Base-by-base conservation (phyloP, 2,329 filamentous ascomycete genomes). In the Colletotrichum melonis region DNA sequence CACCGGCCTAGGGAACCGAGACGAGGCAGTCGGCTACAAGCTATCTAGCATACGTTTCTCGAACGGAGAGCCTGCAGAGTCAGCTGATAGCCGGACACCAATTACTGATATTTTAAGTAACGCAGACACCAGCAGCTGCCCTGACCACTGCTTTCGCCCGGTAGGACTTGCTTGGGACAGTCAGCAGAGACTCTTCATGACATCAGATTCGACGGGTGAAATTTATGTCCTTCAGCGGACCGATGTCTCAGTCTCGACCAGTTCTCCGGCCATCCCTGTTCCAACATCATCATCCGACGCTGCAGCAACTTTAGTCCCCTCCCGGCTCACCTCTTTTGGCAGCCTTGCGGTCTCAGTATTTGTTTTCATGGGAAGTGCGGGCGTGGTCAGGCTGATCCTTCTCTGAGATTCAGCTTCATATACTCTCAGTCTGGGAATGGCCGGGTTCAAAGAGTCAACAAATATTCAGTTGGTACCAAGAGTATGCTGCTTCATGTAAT, bases 41-140 rank as follows among this genome's bases (percentile, higher is more conserved):
- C 77, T 89, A 56, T 81, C 82, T 11, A 75, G 77, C 19, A 71
- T 88, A 28, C 55, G 76, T n/a, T 89, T 89, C 75, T 69, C 75
- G 16, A 70, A 80, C 52, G 87, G 87, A 32, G 78, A 82, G 63
- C 88, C 88, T 11, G 74, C 78, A 2, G 80, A 80, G 4, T 65
- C 79, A 2, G 56, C 78, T 12, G 78, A 81, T 75, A 90, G 86
- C 81, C 87, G 77, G 24, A 83, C 81, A 16, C 85, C 88, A 5
- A 82, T 86, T 5, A 80, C 81, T 4, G 86, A 89, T 74, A 83
- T 93, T 70, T 81, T 93, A 22, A 82, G 84, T 68, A 92, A 92
- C 75, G 76, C 81, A 1, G 85, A 92, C 75, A 80, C 87, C 24
- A 80, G 81, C 1, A 74, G 77, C 16, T 91, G 88, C 73, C 88